Conservation (phyloP, 148 eudicot genomes). For the Diospyros kaki region DNA sequence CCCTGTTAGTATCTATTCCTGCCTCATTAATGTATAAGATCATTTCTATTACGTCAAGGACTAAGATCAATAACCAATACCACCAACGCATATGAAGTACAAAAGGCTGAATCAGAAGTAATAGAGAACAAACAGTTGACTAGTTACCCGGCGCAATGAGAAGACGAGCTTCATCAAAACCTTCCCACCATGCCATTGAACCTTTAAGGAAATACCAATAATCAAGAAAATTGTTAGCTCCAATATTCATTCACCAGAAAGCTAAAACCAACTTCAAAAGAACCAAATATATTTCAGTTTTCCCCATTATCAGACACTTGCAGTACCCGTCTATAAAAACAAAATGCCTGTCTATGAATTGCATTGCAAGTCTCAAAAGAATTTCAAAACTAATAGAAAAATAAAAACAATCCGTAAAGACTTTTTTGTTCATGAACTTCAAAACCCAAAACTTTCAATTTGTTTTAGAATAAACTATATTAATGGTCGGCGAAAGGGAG, state of each 20-base stretch:
- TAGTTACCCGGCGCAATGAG: conserved; percentile 62
- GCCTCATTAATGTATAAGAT: background rate
- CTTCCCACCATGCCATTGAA: conserved; percentile 77
- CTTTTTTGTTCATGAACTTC: no score
- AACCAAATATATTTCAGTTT: no score
- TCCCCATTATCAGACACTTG: no score
- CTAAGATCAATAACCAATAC: background rate
- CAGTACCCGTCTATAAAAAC: no score
- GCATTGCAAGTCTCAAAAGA: no score
- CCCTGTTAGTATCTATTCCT: background rate
- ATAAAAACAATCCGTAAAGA: no score
- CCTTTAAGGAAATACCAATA: background rate
- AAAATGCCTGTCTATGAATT: no score
- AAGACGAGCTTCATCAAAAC: conserved; percentile 54
- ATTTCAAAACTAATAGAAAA: no score
- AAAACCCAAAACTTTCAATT: no score
- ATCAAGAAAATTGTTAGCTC: background rate
- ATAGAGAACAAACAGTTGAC: background rate
- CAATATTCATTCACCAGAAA: background rate
- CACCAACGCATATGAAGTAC: background rate
- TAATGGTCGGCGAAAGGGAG: no score
- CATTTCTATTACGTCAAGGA: background rate
- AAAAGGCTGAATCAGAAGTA: background rate
- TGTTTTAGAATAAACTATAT: no score
- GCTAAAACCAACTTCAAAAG: no score